phyloP scores from a whole-genome alignment of 148 eudicot genomes.

The Agrostemma githago region DNA sequence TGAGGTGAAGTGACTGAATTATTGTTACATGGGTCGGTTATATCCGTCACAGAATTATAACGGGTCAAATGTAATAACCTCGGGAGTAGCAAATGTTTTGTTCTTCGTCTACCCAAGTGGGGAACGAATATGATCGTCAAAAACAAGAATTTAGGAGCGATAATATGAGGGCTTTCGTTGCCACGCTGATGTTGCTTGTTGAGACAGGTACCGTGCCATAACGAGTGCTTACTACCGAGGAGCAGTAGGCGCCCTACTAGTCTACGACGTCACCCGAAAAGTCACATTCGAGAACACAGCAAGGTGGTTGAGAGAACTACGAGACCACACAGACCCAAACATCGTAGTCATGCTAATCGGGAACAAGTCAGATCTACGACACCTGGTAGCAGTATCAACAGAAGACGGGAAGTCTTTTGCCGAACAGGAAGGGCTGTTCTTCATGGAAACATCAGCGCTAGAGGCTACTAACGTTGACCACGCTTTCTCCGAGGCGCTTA shows the following conservation, averaged over 20 bases:
- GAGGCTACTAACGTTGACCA: conserved; percentile 85
- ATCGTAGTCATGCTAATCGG: conserved; percentile 89
- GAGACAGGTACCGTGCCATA: conserved; percentile 75
- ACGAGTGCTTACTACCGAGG: conserved; percentile 95
- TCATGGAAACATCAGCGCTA: conserved; percentile 90
- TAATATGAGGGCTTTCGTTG: too few species aligned
- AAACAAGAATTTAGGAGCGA: too few species aligned
- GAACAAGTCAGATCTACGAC: conserved; percentile 90
- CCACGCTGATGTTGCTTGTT: too few species aligned
- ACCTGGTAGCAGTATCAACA: conserved; percentile 69
- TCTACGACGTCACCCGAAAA: conserved; percentile 77
- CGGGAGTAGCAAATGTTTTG: too few species aligned
- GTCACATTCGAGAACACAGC: conserved; percentile 67
- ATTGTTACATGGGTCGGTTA: too few species aligned
- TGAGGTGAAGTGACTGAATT: conserved; percentile 5
- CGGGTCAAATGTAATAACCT: too few species aligned
- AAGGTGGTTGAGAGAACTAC: conserved; percentile 79
- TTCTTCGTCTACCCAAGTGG: too few species aligned
- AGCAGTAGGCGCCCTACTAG: conserved; percentile 83
- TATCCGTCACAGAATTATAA: too few species aligned
- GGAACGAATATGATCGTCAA: too few species aligned
- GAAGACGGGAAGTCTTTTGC: conserved; percentile 69
- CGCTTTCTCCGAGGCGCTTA: conserved; percentile 70
- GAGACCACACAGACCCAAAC: conserved; percentile 87
- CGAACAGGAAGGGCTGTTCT: conserved; percentile 63